Percentiles rank a stretch among this genome's conserved stretches.
phyloP scores from a whole-genome alignment of 306 rosid genomes.

The Trifolium repens region DNA sequence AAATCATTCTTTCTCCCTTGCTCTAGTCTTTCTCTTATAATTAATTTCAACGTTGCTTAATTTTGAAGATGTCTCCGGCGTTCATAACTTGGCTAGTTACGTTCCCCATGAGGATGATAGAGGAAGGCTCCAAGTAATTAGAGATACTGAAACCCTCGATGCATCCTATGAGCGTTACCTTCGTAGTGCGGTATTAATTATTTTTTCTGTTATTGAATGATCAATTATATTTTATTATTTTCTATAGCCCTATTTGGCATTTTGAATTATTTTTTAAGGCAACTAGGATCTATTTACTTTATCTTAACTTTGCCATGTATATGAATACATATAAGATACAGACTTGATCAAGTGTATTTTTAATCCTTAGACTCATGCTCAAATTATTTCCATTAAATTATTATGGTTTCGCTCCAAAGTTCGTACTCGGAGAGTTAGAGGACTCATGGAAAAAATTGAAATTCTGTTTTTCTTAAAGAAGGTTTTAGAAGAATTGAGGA shows the following conservation, averaged over 20 bases:
- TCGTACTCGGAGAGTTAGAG: neutral
- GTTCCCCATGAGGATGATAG: slow-evolving; percentile 81
- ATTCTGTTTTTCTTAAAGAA: neutral
- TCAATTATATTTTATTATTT: slow-evolving; percentile 1
- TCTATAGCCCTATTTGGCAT: slow-evolving; percentile 17
- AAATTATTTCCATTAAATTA: neutral
- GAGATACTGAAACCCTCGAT: slow-evolving; percentile 89
- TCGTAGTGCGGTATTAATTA: slow-evolving; percentile 76
- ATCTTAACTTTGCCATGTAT: slow-evolving; percentile 26
- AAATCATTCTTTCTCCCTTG: slow-evolving; percentile 32
- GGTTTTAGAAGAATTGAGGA: slow-evolving; percentile 19
- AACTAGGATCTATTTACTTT: slow-evolving; percentile 21
- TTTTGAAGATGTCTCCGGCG: slow-evolving; percentile 71
- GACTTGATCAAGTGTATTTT: slow-evolving; percentile 18
- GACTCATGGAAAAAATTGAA: neutral
- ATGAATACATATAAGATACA: neutral
- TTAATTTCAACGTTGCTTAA: slow-evolving; percentile 43
- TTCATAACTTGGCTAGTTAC: slow-evolving; percentile 71
- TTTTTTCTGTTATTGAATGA: slow-evolving; percentile 34
- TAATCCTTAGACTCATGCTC: slow-evolving; percentile 20
- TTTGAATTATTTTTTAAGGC: slow-evolving; percentile 1
- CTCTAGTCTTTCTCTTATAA: slow-evolving; percentile 30
- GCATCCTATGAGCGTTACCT: slow-evolving; percentile 97
- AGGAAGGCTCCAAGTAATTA: slow-evolving; percentile 70
- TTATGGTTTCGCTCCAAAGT: slow-evolving; percentile 1